Base-by-base conservation (phyloP, 176 grass and related monocot species). In the Phoenix dactylifera region DNA sequence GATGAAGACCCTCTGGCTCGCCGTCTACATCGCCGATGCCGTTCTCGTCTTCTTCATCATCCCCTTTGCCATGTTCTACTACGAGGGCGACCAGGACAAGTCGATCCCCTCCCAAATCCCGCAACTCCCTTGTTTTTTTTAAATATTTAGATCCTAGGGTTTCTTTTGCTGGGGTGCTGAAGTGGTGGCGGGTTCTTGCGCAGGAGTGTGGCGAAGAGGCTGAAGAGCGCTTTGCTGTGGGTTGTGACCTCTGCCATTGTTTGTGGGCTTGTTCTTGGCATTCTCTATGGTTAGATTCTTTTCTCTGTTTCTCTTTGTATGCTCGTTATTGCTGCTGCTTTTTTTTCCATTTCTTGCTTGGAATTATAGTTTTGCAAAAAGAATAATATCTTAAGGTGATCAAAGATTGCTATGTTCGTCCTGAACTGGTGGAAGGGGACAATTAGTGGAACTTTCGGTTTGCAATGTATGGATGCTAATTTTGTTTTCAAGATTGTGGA, bases 11-110 rank as follows among this genome's bases (percentile, higher is more conserved):
- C 94, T 98, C 49, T 98, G 88, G 94, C 67, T 98, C 24, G 72
- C 73, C 50, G 76, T 93, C 0, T 98, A 98, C 82, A 89, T 98
- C 56, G 52, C 58, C 62, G 94, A 98, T 50, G 94, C 94, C 35
- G 73, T 89, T 4, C 87, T 98, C 75, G 94, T 98, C 63, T 98
- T 98, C 78, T 81, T 98, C 62, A 73, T 93, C 69, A 98, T 98
- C 0, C 94, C 94, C 0, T 98, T 98, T 59, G 94, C 94, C 39
- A 93, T 98, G 84, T 98, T 98, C 76, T 98, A 86, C 66, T 98
- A 98, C 76, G 94, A 98, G 69, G 94, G 94, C 53, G 94, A 98
- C 85, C 94, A 89, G 79, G 94, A 98, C 72, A 98, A 98, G 94
- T 98, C 15, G 3, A 59, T 68, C 35, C 9, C 10, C 35, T 44